Conservation (phyloP, 139 green algal species). For the Tetraselmis striata region DNA sequence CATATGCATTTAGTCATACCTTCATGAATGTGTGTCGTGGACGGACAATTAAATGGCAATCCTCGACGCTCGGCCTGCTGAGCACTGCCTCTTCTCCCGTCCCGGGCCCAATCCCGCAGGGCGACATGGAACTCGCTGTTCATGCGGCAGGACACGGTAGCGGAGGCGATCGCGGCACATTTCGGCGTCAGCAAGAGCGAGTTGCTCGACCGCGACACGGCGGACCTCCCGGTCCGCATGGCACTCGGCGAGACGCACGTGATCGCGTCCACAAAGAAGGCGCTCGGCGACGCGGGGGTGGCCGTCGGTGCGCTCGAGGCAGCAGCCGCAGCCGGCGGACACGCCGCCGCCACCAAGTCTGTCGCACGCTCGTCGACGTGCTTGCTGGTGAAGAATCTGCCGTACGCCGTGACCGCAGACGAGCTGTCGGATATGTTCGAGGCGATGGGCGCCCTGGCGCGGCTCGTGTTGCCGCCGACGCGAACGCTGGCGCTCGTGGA, state of each 20-base stretch:
- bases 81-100: no score
- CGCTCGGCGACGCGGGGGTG: slow-evolving; percentile 66
- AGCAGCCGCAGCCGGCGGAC: slow-evolving; percentile 57
- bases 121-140: slow-evolving; percentile 95
- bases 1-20: no score
- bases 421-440: slow-evolving; percentile 63
- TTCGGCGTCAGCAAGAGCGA: slow-evolving; percentile 82
- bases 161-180: slow-evolving; percentile 78
- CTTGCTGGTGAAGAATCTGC: slow-evolving; percentile 96
- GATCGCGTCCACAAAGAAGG: slow-evolving; percentile 83
- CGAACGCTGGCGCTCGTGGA: slow-evolving; percentile 85
- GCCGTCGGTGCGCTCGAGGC: slow-evolving; percentile 64
- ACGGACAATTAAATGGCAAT: no score
- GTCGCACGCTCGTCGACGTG: slow-evolving; percentile 55
- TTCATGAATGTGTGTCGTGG: no score
- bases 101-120: no score
- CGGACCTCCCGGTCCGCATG: slow-evolving; percentile 68
- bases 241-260: slow-evolving; percentile 92
- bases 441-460: slow-evolving; percentile 44
- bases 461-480: slow-evolving; percentile 80
- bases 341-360: slow-evolving; percentile 16
- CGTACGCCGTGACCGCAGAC: slow-evolving; percentile 56
- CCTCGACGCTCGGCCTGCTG: no score
- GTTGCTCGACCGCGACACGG: slow-evolving; percentile 66
- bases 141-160: slow-evolving; percentile 93